phyloP scores from a whole-genome alignment of 2,329 filamentous ascomycete genomes.

The Botryotinia calthae region DNA sequence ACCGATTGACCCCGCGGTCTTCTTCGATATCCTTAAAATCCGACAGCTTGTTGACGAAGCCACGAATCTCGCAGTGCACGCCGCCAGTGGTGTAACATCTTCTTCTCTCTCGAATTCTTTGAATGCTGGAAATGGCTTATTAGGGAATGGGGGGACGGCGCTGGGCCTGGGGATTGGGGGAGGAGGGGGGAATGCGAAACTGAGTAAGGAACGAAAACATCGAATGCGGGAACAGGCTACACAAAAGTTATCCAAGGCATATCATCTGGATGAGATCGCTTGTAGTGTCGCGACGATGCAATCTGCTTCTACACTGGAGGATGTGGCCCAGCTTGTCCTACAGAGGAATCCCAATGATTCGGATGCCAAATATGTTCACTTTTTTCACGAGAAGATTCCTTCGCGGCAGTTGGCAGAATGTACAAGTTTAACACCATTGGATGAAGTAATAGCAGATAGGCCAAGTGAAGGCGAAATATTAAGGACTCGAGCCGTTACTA shows the following conservation, averaged over 20 bases:
- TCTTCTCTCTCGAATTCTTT: constrained; percentile 57
- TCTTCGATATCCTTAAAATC: constrained; percentile 84
- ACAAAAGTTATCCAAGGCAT: constrained; percentile 73
- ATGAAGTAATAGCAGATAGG: constrained; percentile 63
- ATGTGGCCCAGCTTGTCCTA: constrained; percentile 70
- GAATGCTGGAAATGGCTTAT: constrained; percentile 50
- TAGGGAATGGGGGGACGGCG: constrained; percentile 48
- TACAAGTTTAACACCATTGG: constrained; percentile 64
- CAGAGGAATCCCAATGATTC: constrained; percentile 64
- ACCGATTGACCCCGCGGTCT: constrained; percentile 74
- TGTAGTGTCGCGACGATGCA: constrained; percentile 84
- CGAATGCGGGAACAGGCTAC: constrained; percentile 79
- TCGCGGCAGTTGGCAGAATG: constrained; percentile 69
- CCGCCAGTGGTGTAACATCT: constrained; percentile 69
- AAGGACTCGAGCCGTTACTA: constrained; percentile 71
- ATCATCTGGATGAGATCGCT: constrained; percentile 78
- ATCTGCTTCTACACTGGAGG: constrained; percentile 71
- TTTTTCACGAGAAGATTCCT: constrained; percentile 88
- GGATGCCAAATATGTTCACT: constrained; percentile 85
- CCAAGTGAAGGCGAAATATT: constrained; percentile 65
- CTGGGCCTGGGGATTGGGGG: constrained; percentile 57
- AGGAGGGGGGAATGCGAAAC: constrained; percentile 58
- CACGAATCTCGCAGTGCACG: constrained; percentile 72
- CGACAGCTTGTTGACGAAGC: constrained; percentile 77
- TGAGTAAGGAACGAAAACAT: constrained; percentile 74